Evolutionary conservation across 495 filamentous ascomycete genomes (phyloP).

Genomic region (Hypoxylon rickii): DNA sequence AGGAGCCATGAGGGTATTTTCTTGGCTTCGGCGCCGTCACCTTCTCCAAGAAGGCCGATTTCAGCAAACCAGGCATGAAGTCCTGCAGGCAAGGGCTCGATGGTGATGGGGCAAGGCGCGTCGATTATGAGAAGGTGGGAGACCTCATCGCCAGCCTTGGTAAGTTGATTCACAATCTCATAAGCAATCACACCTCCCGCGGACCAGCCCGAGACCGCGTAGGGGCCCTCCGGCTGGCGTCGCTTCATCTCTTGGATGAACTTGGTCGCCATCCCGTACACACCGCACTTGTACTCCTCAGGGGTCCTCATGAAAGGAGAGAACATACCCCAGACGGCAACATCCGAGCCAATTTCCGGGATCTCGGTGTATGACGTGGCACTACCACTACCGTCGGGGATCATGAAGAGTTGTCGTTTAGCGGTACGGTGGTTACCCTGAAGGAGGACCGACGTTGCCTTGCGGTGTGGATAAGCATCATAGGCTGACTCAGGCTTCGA

Average conservation of each 20-base stretch:
- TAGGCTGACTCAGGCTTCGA: conserved; percentile 48
- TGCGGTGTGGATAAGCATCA: conserved; percentile 72
- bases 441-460: conserved; percentile 60
- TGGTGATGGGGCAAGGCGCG: conserved; percentile 75
- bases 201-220: conserved; percentile 76
- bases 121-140: conserved; percentile 81
- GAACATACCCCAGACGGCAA: conserved; percentile 68
- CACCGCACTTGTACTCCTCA: conserved; percentile 58
- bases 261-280: conserved; percentile 58
- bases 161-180: conserved; percentile 75
- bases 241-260: conserved; percentile 67
- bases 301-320: conserved; percentile 66
- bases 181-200: conserved; percentile 89
- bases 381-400: conserved; percentile 79
- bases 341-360: conserved; percentile 49
- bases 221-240: conserved; percentile 68
- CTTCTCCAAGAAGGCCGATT: conserved; percentile 79
- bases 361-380: conserved; percentile 66
- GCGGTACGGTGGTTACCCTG: conserved; percentile 65
- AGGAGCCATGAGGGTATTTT: conserved; percentile 79
- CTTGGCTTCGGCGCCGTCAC: conserved; percentile 44
- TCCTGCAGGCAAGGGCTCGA: conserved; percentile 75
- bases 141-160: conserved; percentile 68
- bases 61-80: conserved; percentile 80
- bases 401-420: conserved; percentile 67